Percentiles rank a stretch among this genome's conserved stretches.
These are phyloP conservation scores for Blastocystis sp. DNA, from an alignment of 352 stramenopile genomes.

Conservation along the genomic window DNA sequence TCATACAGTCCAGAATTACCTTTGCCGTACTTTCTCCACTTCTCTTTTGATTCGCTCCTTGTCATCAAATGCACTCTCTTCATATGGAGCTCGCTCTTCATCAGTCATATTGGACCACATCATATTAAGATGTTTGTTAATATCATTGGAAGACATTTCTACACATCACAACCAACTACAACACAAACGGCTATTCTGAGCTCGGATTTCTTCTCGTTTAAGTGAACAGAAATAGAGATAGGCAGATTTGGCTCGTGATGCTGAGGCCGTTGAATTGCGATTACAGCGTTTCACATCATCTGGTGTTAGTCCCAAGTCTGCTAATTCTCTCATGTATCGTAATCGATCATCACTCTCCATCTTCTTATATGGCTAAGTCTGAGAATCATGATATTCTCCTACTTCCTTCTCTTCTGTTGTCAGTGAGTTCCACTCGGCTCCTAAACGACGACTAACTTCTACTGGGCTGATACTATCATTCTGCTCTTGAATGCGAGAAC, in stretches of 20 bases:
- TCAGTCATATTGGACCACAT: slow-evolving; percentile 48
- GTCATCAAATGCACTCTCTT: slow-evolving; percentile 57
- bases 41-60: slow-evolving; percentile 52
- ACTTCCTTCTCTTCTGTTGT: slow-evolving; percentile 47
- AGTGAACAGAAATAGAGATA: slow-evolving; percentile 60
- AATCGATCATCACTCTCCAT: slow-evolving; percentile 15
- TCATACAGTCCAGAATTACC: not conserved
- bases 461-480: slow-evolving; percentile 50
- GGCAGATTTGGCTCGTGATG: not conserved
- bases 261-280: slow-evolving; percentile 3
- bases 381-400: not conserved
- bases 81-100: slow-evolving; percentile 3
- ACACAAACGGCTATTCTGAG: slow-evolving; percentile 24
- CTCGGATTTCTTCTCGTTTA: slow-evolving; percentile 46
- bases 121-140: not conserved
- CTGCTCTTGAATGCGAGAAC: slow-evolving; percentile 20
- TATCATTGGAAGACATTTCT: slow-evolving; percentile 49
- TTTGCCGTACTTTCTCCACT: slow-evolving; percentile 40
- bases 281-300: slow-evolving; percentile 52
- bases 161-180: not conserved
- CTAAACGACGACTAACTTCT: slow-evolving; percentile 57
- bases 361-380: slow-evolving; percentile 36
- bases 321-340: slow-evolving; percentile 8
- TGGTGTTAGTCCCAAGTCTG: not conserved
- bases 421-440: slow-evolving; percentile 48